Conservation (phyloP, 331 rosid genomes). For the Telfairia occidentalis region DNA sequence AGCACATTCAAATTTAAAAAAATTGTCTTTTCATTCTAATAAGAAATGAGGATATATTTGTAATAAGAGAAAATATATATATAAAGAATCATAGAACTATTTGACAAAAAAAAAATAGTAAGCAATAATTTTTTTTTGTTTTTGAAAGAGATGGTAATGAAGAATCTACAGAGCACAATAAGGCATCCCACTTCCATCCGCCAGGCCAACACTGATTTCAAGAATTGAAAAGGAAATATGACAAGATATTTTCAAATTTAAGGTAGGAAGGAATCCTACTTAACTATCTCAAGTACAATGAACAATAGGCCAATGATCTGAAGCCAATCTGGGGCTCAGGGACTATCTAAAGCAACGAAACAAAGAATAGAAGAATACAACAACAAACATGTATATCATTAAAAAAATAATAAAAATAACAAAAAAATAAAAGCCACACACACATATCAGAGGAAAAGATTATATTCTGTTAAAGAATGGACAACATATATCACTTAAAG, state of each 20-base stretch:
- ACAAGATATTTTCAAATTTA: background rate
- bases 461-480: background rate
- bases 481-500: background rate
- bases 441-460: background rate
- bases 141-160: background rate
- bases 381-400: background rate
- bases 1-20: slow-evolving; percentile 8
- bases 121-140: too few species aligned
- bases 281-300: background rate
- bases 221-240: too few species aligned
- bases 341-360: background rate
- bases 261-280: background rate
- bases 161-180: background rate
- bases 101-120: background rate
- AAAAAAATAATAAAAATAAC: background rate
- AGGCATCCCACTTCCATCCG: background rate
- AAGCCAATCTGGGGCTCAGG: background rate
- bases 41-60: background rate
- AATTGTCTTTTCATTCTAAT: background rate
- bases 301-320: background rate
- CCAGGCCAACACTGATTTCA: background rate
- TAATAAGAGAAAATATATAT: background rate
- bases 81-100: background rate
- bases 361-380: background rate
- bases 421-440: background rate